Base-by-base conservation (phyloP, 768 basidiomycete genomes). In the Kwoniella mangroviensis region DNA sequence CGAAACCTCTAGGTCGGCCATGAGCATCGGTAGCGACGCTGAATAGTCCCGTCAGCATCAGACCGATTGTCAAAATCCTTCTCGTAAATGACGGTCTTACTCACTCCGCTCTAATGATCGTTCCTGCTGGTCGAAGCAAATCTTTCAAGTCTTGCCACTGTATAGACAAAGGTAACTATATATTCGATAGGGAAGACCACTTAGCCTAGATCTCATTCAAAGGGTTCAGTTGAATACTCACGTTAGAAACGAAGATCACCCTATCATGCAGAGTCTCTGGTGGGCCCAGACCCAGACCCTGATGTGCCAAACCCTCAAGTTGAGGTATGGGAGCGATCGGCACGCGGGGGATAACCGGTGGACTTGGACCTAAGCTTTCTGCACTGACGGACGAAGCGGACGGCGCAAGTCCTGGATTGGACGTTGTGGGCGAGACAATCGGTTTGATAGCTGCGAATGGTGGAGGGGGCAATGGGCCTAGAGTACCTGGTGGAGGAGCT, bases 141-240 rank as follows among this genome's bases (percentile, higher is more conserved):
- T 98, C 95, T 83, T 98, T 98, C 54, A 99, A 87, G 80, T 98
- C 96, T 83, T 98, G 96, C 96, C 96, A 99, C 84, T 83, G 82
- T 65, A 83, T 80, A 17, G 74, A 70, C 53, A 80, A 75, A 10
- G 84, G 84, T 40, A 85, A 72, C 83, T 83, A 60, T 2, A 26
- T 19, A 53, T 34, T 34, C 34, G 22, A 9, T 11, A 24, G 26
- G 19, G 6, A 42, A 42, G 60, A 22, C 55, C 26, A 19, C 15
- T 43, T 10, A 67, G 22, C 17, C 2, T 19, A 62, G 4, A 40
- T 52, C 19, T 22, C 15, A 22, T 11, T 9, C 0, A 11, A 13
- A 28, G 28, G 41, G 17, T 22, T 49, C 17, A 4, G 21, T 10
- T 5, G 42, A 19, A 12, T 7, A 71, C 78, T 70, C 57, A 80